Base-by-base conservation (phyloP, 2,329 filamentous ascomycete species). In the Monilinia vaccinii-corymbosi region DNA sequence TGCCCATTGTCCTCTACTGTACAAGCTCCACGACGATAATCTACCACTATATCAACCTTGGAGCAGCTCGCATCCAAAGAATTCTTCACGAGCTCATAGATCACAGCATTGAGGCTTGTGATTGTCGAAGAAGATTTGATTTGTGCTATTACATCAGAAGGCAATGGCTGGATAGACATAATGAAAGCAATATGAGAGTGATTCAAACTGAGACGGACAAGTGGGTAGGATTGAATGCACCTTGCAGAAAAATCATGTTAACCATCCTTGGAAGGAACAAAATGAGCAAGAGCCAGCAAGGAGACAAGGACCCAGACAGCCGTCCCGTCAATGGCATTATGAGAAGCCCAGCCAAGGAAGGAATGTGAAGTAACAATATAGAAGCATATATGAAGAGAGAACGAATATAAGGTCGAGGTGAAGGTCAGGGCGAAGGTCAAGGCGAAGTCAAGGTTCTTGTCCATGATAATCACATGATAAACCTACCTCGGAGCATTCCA, bases 51-150 rank as follows among this genome's bases (percentile, higher is more conserved):
- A 57, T 82, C 82, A 63, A 97, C 75, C 59, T 80, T 87, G 38
- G 78, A 80, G 18, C 92, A 86, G 49, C 77, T 76, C 4, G 91
- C 90, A 76, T 99, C 94, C 14, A 99, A 78, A 0, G 91, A 84
- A 72, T 99, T 99, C 71, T 87, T 84, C 31, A 95, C 67, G 11
- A 97, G 79, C 49, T 88, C 89, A 59, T 84, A 77, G 16, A 89
- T 76, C 5, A 89, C 91, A 31, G 76, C 81, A 66, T 86, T 87
- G 36, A 97, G 77, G 48, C 85, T 87, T 1, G 85, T 88, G 66
- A 97, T 87, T 59, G 81, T 78, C n/a, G 84, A 84, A 0, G 93
- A 95, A 0, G 93, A 96, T 71, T 87, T 89, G 75, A 99, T 87
- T 71, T 91, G 89, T 51, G 87, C 83, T 67, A 85, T 79, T 60